These are phyloP conservation scores for Aspergillus heteromorphus DNA, from an alignment of 495 filamentous ascomycete species.

Conservation along the genomic window DNA sequence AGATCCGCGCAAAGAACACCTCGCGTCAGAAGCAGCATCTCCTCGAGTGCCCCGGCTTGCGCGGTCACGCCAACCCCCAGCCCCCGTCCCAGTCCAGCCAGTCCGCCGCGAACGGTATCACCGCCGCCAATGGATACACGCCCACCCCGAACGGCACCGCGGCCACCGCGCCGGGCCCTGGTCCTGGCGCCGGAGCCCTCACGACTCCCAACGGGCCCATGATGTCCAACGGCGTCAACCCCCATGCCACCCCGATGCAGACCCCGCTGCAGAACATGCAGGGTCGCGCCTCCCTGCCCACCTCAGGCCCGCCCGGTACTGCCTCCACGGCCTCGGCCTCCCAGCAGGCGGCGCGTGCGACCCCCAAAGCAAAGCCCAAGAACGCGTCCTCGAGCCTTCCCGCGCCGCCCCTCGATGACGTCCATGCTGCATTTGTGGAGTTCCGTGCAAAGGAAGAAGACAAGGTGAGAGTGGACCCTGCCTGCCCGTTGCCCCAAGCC, in stretches of 20 bases:
- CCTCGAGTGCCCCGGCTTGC: constrained; percentile 49
- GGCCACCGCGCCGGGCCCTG: constrained; percentile 30
- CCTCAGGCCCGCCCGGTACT: constrained; percentile 29
- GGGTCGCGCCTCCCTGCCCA: constrained; percentile 34
- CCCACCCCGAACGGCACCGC: constrained; percentile 40
- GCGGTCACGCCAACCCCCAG: constrained; percentile 42
- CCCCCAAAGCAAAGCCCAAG: constrained; percentile 42
- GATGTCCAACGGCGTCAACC: constrained; percentile 44
- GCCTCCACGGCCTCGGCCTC: constrained; percentile 27
- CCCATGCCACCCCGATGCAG: constrained; percentile 41
- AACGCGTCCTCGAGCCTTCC: constrained; percentile 34
- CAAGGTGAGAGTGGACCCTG: constrained; percentile 36
- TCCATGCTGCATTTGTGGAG: constrained; percentile 52
- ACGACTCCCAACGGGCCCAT: constrained; percentile 36
- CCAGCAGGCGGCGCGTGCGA: constrained; percentile 29
- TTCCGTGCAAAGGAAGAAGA: constrained; percentile 55
- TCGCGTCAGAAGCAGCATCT: constrained; percentile 54
- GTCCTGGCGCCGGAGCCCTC: constrained; percentile 26
- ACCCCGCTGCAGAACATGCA: constrained; percentile 39
- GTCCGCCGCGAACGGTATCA: constrained; percentile 39
- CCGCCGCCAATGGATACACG: constrained; percentile 40
- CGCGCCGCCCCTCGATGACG: constrained; percentile 46
- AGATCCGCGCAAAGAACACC: constrained; percentile 54
- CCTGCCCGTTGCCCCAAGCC: neutral
- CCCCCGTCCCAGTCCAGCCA: constrained; percentile 34